A percentile compares a stretch with the other conserved stretches of the same genome.
Evolutionary conservation across 352 stramenopile species (phyloP).

Genomic region (Chrysophaeum taylorii): DNA sequence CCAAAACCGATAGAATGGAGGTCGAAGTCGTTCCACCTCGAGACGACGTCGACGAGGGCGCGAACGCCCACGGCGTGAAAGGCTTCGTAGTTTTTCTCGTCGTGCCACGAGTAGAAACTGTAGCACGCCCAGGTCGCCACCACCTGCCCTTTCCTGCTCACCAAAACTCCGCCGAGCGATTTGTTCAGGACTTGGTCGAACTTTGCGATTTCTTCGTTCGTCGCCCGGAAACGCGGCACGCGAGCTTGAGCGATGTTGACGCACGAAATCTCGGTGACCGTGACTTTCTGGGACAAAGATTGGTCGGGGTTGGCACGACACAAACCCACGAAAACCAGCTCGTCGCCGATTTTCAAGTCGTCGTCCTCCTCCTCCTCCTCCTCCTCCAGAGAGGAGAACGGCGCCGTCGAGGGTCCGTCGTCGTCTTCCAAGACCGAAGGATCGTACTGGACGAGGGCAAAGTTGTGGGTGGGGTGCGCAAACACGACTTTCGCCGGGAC

Average conservation of each 20-base stretch:
- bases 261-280: conserved; percentile 16
- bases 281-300: conserved; percentile 8
- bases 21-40: no score
- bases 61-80: conserved; percentile 59
- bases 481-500: conserved; percentile 69
- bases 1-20: conserved; percentile 35
- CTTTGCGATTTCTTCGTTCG: conserved; percentile 22
- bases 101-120: conserved; percentile 36
- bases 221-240: conserved; percentile 2
- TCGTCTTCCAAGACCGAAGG: conserved; percentile 25
- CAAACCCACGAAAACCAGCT: conserved; percentile 5
- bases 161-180: conserved; percentile 62
- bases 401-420: conserved; percentile 9
- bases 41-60: conserved; percentile 51
- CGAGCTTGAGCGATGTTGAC: conserved; percentile 11
- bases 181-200: conserved; percentile 20
- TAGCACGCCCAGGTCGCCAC: conserved; percentile 69
- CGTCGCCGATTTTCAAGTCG: background rate
- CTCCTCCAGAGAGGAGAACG: conserved; percentile 8
- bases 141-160: conserved; percentile 54
- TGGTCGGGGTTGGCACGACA: conserved; percentile 15
- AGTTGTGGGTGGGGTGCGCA: conserved; percentile 80
- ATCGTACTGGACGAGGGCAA: conserved; percentile 73
- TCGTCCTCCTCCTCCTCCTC: conserved; percentile 12
- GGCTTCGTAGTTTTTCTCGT: conserved; percentile 66